Conservation (phyloP, 495 filamentous ascomycete species). For the Hapsidospora chrysogenum region DNA sequence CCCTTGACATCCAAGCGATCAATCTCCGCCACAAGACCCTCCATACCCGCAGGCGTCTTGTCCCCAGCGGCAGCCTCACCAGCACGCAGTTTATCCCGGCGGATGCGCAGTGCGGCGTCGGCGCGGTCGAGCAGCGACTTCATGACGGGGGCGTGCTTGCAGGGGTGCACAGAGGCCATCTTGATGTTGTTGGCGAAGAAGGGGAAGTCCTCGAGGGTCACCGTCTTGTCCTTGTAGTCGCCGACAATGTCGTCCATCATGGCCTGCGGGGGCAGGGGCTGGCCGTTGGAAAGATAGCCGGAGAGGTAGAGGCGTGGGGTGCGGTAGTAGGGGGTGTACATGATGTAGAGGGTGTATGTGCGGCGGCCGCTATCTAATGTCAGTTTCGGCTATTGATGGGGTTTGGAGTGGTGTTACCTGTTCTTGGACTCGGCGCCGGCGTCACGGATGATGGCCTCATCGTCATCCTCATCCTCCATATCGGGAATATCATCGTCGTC, state of each 20-base stretch:
- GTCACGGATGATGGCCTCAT: slow-evolving; percentile 94
- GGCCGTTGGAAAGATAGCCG: slow-evolving; percentile 66
- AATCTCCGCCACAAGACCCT: slow-evolving; percentile 42
- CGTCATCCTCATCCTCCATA: slow-evolving; percentile 97
- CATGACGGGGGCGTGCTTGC: slow-evolving; percentile 91
- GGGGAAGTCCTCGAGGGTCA: slow-evolving; percentile 94
- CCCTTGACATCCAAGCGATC: slow-evolving; percentile 30
- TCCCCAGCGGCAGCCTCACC: slow-evolving; percentile 26
- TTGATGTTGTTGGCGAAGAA: slow-evolving; percentile 72
- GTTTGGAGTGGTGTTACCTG: slow-evolving; percentile 37
- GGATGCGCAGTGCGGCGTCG: slow-evolving; percentile 79
- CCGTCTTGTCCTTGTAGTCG: slow-evolving; percentile 99
- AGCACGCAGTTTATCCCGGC: slow-evolving; percentile 58
- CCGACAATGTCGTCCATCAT: slow-evolving; percentile 99
- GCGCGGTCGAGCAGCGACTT: slow-evolving; percentile 92
- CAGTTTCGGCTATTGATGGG: background rate
- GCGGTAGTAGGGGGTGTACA: slow-evolving; percentile 90
- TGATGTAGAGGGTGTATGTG: slow-evolving; percentile 95
- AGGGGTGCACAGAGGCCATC: slow-evolving; percentile 91
- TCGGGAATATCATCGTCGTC: slow-evolving; percentile 91
- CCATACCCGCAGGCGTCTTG: slow-evolving; percentile 24
- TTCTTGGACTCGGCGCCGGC: slow-evolving; percentile 50
- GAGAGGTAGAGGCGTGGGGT: slow-evolving; percentile 92
- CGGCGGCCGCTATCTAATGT: slow-evolving; percentile 46
- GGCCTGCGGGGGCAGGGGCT: slow-evolving; percentile 68